Evolutionary conservation across 495 filamentous ascomycete species (phyloP).

Genomic region (Rhypophila decipiens): DNA sequence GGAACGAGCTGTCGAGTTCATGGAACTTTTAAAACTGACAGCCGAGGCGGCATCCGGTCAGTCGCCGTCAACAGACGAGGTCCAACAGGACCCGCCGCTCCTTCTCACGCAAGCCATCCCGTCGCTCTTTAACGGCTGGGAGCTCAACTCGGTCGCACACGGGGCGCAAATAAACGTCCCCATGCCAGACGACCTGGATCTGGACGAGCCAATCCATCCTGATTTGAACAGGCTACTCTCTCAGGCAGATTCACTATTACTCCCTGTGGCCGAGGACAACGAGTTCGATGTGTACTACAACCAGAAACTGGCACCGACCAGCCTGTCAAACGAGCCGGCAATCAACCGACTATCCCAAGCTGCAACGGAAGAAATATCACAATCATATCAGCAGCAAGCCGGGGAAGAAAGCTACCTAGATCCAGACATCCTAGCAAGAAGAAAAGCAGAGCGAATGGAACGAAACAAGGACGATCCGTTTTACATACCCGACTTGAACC

Average conservation of each 20-base stretch:
- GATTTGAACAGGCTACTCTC: slow-evolving; percentile 59
- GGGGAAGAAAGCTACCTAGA: slow-evolving; percentile 55
- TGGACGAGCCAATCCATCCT: slow-evolving; percentile 76
- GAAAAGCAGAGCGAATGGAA: slow-evolving; percentile 63
- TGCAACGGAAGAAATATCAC: slow-evolving; percentile 30
- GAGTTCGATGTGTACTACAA: slow-evolving; percentile 75
- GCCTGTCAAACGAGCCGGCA: slow-evolving; percentile 44
- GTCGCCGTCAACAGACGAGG: slow-evolving; percentile 43
- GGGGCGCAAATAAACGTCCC: slow-evolving; percentile 85
- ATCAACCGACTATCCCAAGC: slow-evolving; percentile 43
- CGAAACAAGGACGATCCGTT: slow-evolving; percentile 90
- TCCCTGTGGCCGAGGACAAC: slow-evolving; percentile 48
- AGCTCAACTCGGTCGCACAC: slow-evolving; percentile 82
- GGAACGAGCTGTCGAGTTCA: slow-evolving; percentile 86
- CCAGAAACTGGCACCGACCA: slow-evolving; percentile 34
- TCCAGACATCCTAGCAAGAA: slow-evolving; percentile 53
- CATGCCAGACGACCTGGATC: slow-evolving; percentile 61
- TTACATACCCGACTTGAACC: slow-evolving; percentile 66
- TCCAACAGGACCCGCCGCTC: slow-evolving; percentile 61
- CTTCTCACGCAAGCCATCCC: slow-evolving; percentile 85
- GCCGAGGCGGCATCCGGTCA: slow-evolving; percentile 71
- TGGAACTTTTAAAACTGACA: slow-evolving; percentile 79
- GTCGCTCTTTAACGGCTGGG: slow-evolving; percentile 72
- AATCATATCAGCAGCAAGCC: slow-evolving; percentile 56
- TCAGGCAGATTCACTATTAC: slow-evolving; percentile 48